Base-by-base conservation (phyloP, 768 basidiomycete species). In the Termitomyces sp. region DNA sequence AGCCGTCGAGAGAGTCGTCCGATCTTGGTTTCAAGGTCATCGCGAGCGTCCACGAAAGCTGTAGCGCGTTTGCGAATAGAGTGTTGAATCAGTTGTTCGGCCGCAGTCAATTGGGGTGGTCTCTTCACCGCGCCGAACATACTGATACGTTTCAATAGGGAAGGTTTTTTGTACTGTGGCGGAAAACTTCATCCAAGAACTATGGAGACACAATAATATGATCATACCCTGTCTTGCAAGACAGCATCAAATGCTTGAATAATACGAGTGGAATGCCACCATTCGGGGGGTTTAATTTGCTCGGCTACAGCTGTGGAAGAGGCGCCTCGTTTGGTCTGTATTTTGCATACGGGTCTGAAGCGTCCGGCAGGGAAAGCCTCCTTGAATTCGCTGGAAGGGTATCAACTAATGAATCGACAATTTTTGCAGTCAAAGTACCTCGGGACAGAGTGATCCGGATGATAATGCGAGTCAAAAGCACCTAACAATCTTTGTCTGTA, bases 31-130 rank as follows among this genome's bases (percentile, higher is more conserved):
- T 96, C 94, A 23, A 96, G 83, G 65, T 95, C 93, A 69, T 95
- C 95, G 35, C 95, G 82, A 11, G 93, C 91, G 67, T 96, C 93
- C 40, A 96, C 92, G 64, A 95, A 96, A 37, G 92, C 92, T 4
- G 89, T 90, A n/a, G 95, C 94, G 41, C 95, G 89, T 69, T 90
- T 90, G 62, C 95, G 87, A 69, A 97, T 95, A 52, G 93, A 92
- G 46, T 81, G 78, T 69, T 94, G 92, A 59, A 95, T 89, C 57
- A 85, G 79, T 70, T 92, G 90, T 68, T 97, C 95, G 0, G 93
- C 92, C 12, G 75, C 74, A 29, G 86, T 89, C 45, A 95, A 76
- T 63, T 83, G 82, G 29, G 90, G 90, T 23, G 85, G 80, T 19
- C 87, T 82, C 62, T 84, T 87, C 17, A 78, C 77, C n/a, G 79